These are phyloP conservation scores for Tuber microsphaerosporum DNA, from an alignment of 495 filamentous ascomycete genomes.

Conservation along the genomic window DNA sequence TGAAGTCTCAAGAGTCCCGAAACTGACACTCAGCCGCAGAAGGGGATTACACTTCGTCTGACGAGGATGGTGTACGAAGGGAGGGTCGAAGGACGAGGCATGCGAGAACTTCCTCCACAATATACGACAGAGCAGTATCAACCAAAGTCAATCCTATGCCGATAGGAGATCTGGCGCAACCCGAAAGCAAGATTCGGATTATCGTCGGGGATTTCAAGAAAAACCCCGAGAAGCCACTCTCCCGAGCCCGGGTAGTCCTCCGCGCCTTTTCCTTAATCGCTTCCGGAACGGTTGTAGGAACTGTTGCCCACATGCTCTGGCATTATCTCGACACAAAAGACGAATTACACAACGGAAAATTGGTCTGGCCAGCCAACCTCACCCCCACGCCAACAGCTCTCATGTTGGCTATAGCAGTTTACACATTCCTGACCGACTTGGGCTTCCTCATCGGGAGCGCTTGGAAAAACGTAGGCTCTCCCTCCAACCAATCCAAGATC, in stretches of 20 bases:
- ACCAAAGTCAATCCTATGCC: constrained; percentile 20
- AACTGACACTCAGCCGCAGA: constrained; percentile 10
- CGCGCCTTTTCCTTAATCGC: constrained; percentile 26
- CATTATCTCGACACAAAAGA: constrained; percentile 27
- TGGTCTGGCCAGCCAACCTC: constrained; percentile 10
- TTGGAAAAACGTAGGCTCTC: constrained; percentile 21
- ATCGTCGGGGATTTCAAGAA: constrained; percentile 29
- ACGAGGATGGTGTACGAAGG: constrained; percentile 9
- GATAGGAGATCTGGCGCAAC: neutral
- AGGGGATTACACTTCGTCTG: constrained; percentile 18
- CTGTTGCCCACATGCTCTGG: constrained; percentile 24
- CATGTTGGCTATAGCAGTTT: constrained; percentile 17
- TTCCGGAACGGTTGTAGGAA: constrained; percentile 21
- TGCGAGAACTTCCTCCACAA: constrained; percentile 12
- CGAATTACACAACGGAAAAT: neutral
- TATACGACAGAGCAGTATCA: constrained; percentile 4
- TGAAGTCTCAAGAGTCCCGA: neutral
- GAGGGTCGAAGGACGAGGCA: neutral
- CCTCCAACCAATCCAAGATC: neutral
- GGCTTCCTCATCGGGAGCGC: constrained; percentile 24
- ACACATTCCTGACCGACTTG: constrained; percentile 26
- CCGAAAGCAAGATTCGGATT: constrained; percentile 21
- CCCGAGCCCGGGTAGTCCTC: constrained; percentile 26
- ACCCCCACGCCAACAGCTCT: constrained; percentile 17
- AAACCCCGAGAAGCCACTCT: constrained; percentile 23